phyloP scores from a whole-genome alignment of 2,329 filamentous ascomycete species.

The Elsinoe perseae region DNA sequence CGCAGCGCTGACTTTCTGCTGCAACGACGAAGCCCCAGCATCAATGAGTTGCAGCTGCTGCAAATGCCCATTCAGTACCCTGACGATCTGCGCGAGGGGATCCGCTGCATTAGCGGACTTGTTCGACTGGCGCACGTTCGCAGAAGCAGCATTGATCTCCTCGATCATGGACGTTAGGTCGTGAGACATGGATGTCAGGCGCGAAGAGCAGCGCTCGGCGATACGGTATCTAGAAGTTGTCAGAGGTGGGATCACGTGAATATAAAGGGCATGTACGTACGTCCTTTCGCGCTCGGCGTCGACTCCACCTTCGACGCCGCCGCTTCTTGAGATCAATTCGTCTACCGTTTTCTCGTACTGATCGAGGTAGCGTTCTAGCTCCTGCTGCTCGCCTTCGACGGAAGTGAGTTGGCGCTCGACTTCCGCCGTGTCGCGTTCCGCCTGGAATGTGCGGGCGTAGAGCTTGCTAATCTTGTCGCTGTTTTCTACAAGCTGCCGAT shows the following conservation, averaged over 20 bases:
- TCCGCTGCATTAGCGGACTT: conserved; percentile 42
- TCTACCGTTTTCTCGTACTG: conserved; percentile 89
- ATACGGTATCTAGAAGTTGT: conserved; percentile 60
- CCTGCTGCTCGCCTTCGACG: conserved; percentile 88
- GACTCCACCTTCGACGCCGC: conserved; percentile 62
- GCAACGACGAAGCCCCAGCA: conserved; percentile 68
- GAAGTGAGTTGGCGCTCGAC: conserved; percentile 84
- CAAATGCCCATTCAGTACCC: conserved; percentile 88
- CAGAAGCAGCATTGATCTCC: conserved; percentile 91
- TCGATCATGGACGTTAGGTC: conserved; percentile 95
- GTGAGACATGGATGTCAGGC: conserved; percentile 86
- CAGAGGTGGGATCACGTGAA: conserved; percentile 20
- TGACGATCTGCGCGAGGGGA: conserved; percentile 87
- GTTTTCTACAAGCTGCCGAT: conserved; percentile 85
- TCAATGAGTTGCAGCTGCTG: conserved; percentile 91
- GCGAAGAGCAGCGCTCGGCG: conserved; percentile 84
- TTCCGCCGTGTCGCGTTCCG: conserved; percentile 84
- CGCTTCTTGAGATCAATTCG: conserved; percentile 66
- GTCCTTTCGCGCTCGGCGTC: conserved; percentile 94
- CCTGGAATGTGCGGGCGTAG: conserved; percentile 85
- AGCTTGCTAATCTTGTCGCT: conserved; percentile 91
- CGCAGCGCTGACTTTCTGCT: conserved; percentile 72
- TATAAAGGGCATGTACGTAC: conserved; percentile 39
- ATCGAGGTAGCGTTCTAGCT: conserved; percentile 80
- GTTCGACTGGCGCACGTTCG: conserved; percentile 77